These are phyloP conservation scores for Nissolia schottii DNA, from an alignment of 306 rosid genomes.

Conservation along the genomic window DNA sequence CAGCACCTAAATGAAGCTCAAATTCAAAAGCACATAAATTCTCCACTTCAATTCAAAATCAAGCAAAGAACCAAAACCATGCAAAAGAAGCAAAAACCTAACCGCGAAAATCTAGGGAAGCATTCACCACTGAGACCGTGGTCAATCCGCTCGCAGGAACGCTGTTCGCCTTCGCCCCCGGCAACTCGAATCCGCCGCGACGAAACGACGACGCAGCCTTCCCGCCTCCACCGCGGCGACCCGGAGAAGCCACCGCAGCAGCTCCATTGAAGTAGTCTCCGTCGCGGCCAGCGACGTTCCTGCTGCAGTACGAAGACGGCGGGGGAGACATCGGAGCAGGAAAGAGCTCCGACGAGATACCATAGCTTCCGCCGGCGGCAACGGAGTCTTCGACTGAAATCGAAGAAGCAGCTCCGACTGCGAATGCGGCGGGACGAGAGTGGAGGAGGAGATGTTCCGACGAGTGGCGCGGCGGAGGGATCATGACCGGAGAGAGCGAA, in stretches of 20 bases:
- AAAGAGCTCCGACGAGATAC: conserved; percentile 13
- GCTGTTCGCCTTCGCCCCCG: conserved; percentile 35
- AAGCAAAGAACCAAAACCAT: neutral
- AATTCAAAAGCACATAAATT: neutral
- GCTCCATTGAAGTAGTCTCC: conserved; percentile 13
- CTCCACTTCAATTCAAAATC: neutral
- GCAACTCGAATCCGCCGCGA: conserved; percentile 33
- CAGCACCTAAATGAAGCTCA: neutral
- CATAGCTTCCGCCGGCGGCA: neutral
- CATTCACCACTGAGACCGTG: conserved; percentile 38
- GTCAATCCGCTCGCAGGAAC: conserved; percentile 52
- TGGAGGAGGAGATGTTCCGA: neutral
- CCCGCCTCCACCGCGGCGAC: conserved; percentile 27
- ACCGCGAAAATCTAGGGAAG: conserved; percentile 29
- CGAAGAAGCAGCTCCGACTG: neutral
- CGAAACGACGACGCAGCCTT: conserved; percentile 31
- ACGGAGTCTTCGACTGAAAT: conserved; percentile 8
- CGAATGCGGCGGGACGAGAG: neutral
- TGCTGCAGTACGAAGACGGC: conserved; percentile 14
- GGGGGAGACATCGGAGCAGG: conserved; percentile 20
- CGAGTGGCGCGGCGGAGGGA: conserved; percentile 25
- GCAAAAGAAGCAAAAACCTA: conserved; percentile 1
- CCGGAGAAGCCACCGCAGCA: conserved; percentile 25
- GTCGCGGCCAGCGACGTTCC: neutral
- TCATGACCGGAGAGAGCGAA: conserved; percentile 42